Base-by-base conservation (phyloP, 176 grass and related monocot species). In the Hsuehochloa calcarea region DNA sequence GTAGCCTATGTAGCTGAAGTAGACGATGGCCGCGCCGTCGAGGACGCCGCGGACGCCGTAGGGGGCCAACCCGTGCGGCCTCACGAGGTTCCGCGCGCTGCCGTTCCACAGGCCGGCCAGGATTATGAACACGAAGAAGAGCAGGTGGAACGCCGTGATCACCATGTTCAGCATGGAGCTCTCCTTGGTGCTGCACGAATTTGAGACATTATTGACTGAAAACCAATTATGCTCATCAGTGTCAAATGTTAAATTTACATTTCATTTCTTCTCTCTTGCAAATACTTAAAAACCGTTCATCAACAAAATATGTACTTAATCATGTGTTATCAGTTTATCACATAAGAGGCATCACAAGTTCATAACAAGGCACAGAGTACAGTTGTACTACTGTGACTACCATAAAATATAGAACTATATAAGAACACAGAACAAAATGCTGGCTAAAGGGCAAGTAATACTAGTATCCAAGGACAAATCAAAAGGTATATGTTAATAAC, bases 1-100 rank as follows among this genome's bases (percentile, higher is more conserved):
- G 87, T 98, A 98, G 31, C 96, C 96, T 61, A 98, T 98, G 85
- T 98, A 98, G 79, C 96, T 98, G 51, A 98, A 81, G 68, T 95
- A 98, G n/a, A 98, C 96, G 80, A 90, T 79, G 74, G 96, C 96
- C 0, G 96, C 93, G 27, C 96, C 93, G 65, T 95, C 94, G 74
- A 98, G 88, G 15, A 95, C 86, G 59, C 96, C 96, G 39, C 70
- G 60, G 66, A 87, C 71, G 71, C 93, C 91, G 74, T 95, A 92
- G 26, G 96, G 96, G 8, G 89, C 68, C 61, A 98, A 89, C 13
- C 96, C 96, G 68, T 77, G 79, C 6, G 96, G 91, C 27, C 38
- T 75, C 22, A 92, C 90, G 0, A 98, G 80, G 79, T 95, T 98
- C 5, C 72, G 56, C 45, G 72, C 72, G 68, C 92, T 87, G 67